phyloP scores from a whole-genome alignment of 2,329 filamentous ascomycete species.

The Ilyonectria destructans region DNA sequence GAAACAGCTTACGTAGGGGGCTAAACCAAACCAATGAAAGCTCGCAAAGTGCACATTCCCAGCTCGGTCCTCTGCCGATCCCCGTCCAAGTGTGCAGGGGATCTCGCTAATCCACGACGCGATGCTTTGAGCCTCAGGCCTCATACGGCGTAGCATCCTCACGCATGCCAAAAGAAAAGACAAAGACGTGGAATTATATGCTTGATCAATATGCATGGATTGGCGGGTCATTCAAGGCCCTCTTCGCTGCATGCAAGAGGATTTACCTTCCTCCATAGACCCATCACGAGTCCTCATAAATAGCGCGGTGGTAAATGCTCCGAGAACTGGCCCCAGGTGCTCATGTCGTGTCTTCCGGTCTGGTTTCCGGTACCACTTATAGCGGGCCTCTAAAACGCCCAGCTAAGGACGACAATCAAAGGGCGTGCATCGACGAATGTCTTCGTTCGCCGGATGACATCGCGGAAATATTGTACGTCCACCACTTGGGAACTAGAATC shows the following conservation, averaged over 20 bases:
- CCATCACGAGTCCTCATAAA: background rate
- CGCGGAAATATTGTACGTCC: background rate
- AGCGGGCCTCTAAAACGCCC: background rate
- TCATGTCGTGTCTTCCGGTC: background rate
- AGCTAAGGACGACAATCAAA: background rate
- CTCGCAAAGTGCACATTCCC: background rate
- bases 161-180: background rate
- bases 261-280: background rate
- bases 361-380: background rate
- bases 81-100: background rate
- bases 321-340: background rate
- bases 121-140: background rate
- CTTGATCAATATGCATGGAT: background rate
- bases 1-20: constrained; percentile 30
- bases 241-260: background rate
- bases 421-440: background rate
- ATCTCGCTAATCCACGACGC: background rate
- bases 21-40: background rate
- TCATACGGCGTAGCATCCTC: background rate
- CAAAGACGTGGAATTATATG: background rate
- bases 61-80: constrained; percentile 4
- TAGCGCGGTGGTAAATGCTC: background rate
- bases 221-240: background rate
- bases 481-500: background rate
- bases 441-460: background rate